Evolutionary conservation across 2,329 filamentous ascomycete species (phyloP).

Genomic region (Penicillium frequentans): DNA sequence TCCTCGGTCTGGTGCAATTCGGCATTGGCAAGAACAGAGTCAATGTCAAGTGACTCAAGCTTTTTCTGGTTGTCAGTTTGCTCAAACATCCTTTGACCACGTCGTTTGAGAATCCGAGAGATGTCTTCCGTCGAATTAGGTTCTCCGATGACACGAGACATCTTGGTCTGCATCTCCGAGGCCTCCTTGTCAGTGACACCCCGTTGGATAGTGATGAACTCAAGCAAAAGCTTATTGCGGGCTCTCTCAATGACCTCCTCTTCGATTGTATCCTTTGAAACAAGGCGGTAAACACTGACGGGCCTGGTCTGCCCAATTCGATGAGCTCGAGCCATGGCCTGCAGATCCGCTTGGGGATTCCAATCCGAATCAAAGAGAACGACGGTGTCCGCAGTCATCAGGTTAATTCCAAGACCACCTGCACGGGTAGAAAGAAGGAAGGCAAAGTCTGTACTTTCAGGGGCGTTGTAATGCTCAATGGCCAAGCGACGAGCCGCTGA

Average conservation of each 20-base stretch:
- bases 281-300: slow-evolving; percentile 92
- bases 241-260: slow-evolving; percentile 96
- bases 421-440: slow-evolving; percentile 94
- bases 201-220: slow-evolving; percentile 95
- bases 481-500: slow-evolving; percentile 84
- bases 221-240: slow-evolving; percentile 93
- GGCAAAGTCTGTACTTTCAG: slow-evolving; percentile 91
- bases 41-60: slow-evolving; percentile 94
- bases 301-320: slow-evolving; percentile 95
- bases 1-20: slow-evolving; percentile 97
- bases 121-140: slow-evolving; percentile 93
- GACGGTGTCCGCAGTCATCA: slow-evolving; percentile 98
- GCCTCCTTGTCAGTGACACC: slow-evolving; percentile 93
- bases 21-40: slow-evolving; percentile 93
- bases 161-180: slow-evolving; percentile 79
- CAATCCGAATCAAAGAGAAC: slow-evolving; percentile 94
- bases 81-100: slow-evolving; percentile 99
- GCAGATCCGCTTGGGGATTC: slow-evolving; percentile 97
- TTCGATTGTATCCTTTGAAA: slow-evolving; percentile 97
- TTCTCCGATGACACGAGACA: slow-evolving; percentile 68
- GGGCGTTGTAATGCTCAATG: slow-evolving; percentile 98
- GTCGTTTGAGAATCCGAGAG: slow-evolving; percentile 91
- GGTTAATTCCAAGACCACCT: slow-evolving; percentile 95
- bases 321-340: slow-evolving; percentile 97
- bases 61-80: slow-evolving; percentile 96